Evolutionary conservation across 768 basidiomycete species (phyloP), one percentile per base, ranked within the genome.

Genomic region (Phanerochaete sordida): DNA sequence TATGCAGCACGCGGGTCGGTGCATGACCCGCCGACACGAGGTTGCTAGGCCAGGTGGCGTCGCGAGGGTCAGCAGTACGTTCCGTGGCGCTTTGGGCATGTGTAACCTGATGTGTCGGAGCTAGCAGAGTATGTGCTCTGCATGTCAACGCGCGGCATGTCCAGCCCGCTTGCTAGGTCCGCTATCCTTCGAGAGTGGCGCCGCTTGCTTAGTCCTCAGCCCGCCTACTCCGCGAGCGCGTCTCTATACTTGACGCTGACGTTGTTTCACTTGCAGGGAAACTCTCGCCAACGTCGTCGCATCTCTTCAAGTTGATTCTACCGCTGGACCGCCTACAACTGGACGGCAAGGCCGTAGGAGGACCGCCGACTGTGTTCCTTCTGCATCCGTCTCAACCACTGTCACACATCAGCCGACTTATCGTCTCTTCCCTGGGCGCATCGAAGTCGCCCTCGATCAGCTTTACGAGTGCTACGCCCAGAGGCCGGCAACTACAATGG

Each of bases 351-450:
- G 62, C 61, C 45, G 66, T 56, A 35, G 63, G 30, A 2, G 63
- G 66, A 1, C 73, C 72, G 44, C 85, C 68, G 66, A 81, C 64
- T 9, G 83, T 87, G 4, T 81, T 88, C 61, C 80, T 89, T 6
- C 76, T 89, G 0, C 87, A 88, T 61, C 86, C 87, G 4, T 81
- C 84, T 0, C 87, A 89, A 64, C 87, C 87, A 0, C 79, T 89
- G 6, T 85, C 84, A 1, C 86, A 90, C 66, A 76, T 86, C 49
- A 76, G 79, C 51, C 74, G 81, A 13, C 79, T 88, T 43, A 85
- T 89, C 26, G 70, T 77, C 3, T 77, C 81, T 7, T 76, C 77
- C 15, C 66, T 83, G 43, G 61, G 73, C 6, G 74, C 75, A 12
- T 65, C 69, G 0, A 4, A 16, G 19, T 73, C 74, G 0, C 68